Conservation (phyloP, 148 eudicot species). For the Pharnaceum exiguum region DNA sequence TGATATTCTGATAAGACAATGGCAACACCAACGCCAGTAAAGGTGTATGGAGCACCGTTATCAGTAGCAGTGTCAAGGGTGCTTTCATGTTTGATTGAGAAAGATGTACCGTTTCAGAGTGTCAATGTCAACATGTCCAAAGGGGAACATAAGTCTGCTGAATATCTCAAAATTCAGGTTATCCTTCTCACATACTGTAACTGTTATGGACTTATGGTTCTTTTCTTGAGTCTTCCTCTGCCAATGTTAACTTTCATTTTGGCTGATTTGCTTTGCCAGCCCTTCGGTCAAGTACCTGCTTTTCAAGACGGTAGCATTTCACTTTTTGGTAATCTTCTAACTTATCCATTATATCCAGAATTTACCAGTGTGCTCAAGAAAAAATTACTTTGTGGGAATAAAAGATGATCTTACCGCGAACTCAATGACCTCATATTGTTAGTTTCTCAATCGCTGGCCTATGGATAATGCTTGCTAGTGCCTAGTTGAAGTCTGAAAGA, state of each 20-base stretch:
- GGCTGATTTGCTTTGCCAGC: constrained; percentile 36
- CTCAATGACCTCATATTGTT: no score
- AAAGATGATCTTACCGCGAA: no score
- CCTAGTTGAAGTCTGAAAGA: no score
- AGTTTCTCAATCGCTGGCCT: no score
- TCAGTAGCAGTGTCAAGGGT: constrained; percentile 81
- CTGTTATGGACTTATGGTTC: no score
- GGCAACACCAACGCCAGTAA: constrained; percentile 47
- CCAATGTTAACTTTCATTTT: not conserved
- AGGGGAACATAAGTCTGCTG: constrained; percentile 66
- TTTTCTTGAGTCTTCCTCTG: no score
- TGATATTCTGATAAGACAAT: no score
- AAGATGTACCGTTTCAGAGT: constrained; percentile 63
- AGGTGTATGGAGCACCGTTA: constrained; percentile 70
- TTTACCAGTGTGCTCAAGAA: constrained; percentile 5
- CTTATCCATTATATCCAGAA: not conserved
- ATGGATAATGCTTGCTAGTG: no score
- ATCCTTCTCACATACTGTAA: not conserved
- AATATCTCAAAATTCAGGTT: constrained; percentile 75
- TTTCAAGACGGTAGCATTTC: constrained; percentile 72
- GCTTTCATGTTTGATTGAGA: constrained; percentile 64
- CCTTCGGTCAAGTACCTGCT: constrained; percentile 92
- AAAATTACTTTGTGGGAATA: not conserved
- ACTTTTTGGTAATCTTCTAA: constrained; percentile 53
- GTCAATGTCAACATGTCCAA: constrained; percentile 58